Evolutionary conservation across 495 filamentous ascomycete genomes (phyloP), one percentile per base, ranked within the genome.

Genomic region (Parathielavia hyrcaniae): DNA sequence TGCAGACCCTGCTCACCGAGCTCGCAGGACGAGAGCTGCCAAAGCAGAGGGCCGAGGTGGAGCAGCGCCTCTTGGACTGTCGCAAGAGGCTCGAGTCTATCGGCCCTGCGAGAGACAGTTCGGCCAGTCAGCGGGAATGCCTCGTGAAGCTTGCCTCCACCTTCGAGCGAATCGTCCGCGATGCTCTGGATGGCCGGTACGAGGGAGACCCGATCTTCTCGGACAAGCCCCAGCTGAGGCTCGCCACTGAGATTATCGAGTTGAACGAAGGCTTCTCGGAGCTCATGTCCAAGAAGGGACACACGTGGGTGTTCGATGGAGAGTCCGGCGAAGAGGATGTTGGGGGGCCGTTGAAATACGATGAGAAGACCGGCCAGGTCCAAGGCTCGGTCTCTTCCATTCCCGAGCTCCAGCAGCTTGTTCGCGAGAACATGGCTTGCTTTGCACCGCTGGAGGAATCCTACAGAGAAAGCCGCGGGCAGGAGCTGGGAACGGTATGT

Each of bases 181-280:
- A 43, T 43, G 40, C 40, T 2, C 40, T 43, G 9, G 40, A 43
- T 9, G 40, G 6, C 6, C 9, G 17, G 17, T 43, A 43, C 40
- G 48, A 68, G 1, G 57, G 59, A 0, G 49, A 75, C 22, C 55
- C 67, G 8, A 53, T 70, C 2, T 83, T 85, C 50, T 67, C 73
- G 0, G 55, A 64, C 0, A 35, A 65, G 17, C 16, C 49, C 0
- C 55, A 55, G 0, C 57, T 79, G 20, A 65, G 76, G 40, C 63
- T 85, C 0, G 74, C 77, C 35, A 81, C 83, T 8, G 45, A 68
- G 1, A 58, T 82, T 20, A 64, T 76, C 5, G 70, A 67, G 19
- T 65, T 74, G 0, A 77, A 73, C 48, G 67, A 73, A 5, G 48
- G 39, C 0, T 84, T 81, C 47, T 65, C 77, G 0, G 17, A 77